These are phyloP conservation scores for Pachysolen tannophilus DNA, from an alignment of 805 yeast species.

Conservation along the genomic window DNA sequence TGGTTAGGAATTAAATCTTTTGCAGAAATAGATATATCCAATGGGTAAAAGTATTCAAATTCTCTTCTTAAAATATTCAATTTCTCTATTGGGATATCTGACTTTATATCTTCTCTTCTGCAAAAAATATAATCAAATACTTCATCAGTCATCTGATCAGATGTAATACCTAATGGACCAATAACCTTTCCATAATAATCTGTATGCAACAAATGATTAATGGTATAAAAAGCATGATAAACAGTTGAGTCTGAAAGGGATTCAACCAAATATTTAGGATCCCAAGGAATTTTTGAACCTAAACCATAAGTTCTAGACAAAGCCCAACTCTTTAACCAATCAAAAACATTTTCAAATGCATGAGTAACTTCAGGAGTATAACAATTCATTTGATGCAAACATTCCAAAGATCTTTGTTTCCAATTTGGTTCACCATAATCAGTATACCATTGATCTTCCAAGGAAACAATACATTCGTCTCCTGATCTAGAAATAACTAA, in stretches of 20 bases:
- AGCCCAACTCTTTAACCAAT: conserved; percentile 98
- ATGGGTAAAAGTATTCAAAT: conserved; percentile 94
- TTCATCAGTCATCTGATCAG: conserved; percentile 86
- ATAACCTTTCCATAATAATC: conserved; percentile 74
- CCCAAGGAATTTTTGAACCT: conserved; percentile 97
- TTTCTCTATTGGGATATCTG: conserved; percentile 57
- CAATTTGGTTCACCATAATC: conserved; percentile 95
- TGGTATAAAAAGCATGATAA: conserved; percentile 92
- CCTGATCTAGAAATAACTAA: conserved; percentile 90
- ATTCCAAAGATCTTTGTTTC: conserved; percentile 75
- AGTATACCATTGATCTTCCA: conserved; percentile 97
- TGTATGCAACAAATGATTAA: conserved; percentile 75
- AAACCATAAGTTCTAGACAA: conserved; percentile 94
- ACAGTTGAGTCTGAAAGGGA: conserved; percentile 93
- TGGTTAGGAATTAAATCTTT: conserved; percentile 97
- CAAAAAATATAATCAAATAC: conserved; percentile 88
- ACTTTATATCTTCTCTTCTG: conserved; percentile 41
- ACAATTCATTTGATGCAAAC: conserved; percentile 68
- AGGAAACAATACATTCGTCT: conserved; percentile 91
- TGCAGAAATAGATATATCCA: conserved; percentile 88
- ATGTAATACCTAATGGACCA: conserved; percentile 67
- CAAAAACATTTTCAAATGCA: conserved; percentile 89
- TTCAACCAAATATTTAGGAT: conserved; percentile 85
- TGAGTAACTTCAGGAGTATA: conserved; percentile 78
- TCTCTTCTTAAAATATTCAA: conserved; percentile 78